Percentiles rank a stretch among this genome's conserved stretches.
phyloP scores from a whole-genome alignment of 169 alveolate genomes.

The Eimeria praecox region DNA sequence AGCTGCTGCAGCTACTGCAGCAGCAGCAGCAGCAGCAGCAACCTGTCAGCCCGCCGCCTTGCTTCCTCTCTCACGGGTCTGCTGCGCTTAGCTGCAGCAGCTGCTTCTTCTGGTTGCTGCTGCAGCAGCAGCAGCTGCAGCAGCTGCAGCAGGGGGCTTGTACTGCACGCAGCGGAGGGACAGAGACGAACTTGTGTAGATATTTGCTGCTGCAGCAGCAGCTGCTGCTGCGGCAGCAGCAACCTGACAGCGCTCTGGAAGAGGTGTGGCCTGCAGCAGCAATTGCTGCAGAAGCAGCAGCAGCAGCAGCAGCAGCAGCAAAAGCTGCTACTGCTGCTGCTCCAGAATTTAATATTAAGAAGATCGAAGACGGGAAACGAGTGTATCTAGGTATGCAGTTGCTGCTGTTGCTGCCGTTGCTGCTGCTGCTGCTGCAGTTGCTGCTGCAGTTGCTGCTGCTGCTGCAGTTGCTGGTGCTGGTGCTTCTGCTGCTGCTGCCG shows the following conservation, averaged over 20 bases:
- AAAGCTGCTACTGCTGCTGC: slow-evolving; percentile 8
- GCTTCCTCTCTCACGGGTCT: slow-evolving; percentile 39
- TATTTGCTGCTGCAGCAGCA: slow-evolving; percentile 58
- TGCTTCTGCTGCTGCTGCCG: background rate
- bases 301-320: too few species aligned
- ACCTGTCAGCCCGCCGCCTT: background rate
- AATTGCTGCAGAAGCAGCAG: too few species aligned
- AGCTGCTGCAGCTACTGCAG: slow-evolving; percentile 54
- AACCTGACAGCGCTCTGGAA: background rate
- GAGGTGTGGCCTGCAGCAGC: slow-evolving; percentile 15
- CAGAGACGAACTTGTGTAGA: background rate
- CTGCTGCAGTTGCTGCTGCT: background rate
- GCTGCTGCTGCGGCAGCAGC: slow-evolving; percentile 63
- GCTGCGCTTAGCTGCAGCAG: slow-evolving; percentile 67
- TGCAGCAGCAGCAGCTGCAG: slow-evolving; percentile 69
- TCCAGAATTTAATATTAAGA: background rate
- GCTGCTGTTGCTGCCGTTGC: slow-evolving; percentile 36
- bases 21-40: slow-evolving; percentile 50
- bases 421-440: slow-evolving; percentile 28
- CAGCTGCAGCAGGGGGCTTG: slow-evolving; percentile 53
- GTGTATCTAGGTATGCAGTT: background rate
- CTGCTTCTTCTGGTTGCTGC: slow-evolving; percentile 71
- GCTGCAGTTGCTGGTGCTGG: background rate
- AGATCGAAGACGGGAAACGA: background rate
- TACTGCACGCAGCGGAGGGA: slow-evolving; percentile 29